Evolutionary conservation across 202 grass and related monocot species (phyloP).

Genomic region (Eragrostis tef): DNA sequence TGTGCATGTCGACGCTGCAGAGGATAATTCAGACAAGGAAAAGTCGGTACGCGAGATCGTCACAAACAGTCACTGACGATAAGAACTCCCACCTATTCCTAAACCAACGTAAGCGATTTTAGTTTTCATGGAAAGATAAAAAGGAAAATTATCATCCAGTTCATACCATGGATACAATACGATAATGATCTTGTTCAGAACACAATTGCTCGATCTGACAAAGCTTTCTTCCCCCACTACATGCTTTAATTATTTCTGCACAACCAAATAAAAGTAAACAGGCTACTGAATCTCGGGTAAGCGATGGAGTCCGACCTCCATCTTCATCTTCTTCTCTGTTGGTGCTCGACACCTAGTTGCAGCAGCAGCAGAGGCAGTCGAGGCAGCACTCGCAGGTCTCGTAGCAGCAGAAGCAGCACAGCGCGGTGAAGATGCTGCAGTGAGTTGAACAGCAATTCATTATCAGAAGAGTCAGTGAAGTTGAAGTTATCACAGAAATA

Average conservation of each 20-base stretch:
- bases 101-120: background rate
- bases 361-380: conserved; percentile 87
- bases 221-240: background rate
- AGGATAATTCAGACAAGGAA: background rate
- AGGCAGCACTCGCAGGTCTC: conserved; percentile 97
- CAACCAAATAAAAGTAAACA: background rate
- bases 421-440: conserved; percentile 58
- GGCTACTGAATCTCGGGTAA: conserved; percentile 14
- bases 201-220: conserved; percentile 21
- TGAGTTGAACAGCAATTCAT: background rate
- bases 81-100: background rate
- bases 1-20: background rate
- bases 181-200: background rate
- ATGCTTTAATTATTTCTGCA: conserved; percentile 39
- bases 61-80: background rate
- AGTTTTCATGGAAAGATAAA: background rate
- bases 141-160: background rate
- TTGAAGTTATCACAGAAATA: background rate
- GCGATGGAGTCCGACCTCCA: conserved; percentile 9
- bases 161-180: conserved; percentile 6
- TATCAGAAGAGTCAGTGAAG: background rate
- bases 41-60: background rate
- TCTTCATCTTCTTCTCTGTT: background rate
- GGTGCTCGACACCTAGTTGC: conserved; percentile 34
- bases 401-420: conserved; percentile 97